phyloP scores from a whole-genome alignment of 352 stramenopile species.

The Globisporangium cederbergense region DNA sequence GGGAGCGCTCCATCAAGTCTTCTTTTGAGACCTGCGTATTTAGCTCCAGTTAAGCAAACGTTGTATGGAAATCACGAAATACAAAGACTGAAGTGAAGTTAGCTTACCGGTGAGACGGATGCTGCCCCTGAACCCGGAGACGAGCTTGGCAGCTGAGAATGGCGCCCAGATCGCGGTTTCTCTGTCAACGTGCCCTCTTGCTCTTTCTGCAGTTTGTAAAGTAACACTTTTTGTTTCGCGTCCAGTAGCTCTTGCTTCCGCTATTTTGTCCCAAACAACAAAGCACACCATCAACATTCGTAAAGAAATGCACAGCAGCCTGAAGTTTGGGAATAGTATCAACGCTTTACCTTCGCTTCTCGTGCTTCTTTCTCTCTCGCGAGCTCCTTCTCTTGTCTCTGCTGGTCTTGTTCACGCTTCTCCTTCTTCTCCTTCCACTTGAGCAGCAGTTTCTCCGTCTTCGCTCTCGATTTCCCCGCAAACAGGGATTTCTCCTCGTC shows the following conservation, averaged over 20 bases:
- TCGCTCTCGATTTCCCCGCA: slow-evolving; percentile 23
- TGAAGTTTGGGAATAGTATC: background rate
- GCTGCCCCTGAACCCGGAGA: background rate
- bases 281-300: background rate
- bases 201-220: slow-evolving; percentile 79
- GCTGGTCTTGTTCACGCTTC: slow-evolving; percentile 29
- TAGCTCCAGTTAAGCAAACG: background rate
- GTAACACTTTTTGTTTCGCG: slow-evolving; percentile 70
- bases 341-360: slow-evolving; percentile 41
- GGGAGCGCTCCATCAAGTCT: slow-evolving; percentile 45
- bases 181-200: slow-evolving; percentile 31
- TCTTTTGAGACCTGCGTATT: slow-evolving; percentile 34
- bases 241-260: slow-evolving; percentile 56
- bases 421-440: slow-evolving; percentile 51
- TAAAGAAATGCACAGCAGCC: background rate
- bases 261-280: slow-evolving; percentile 15
- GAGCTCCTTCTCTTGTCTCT: slow-evolving; percentile 29
- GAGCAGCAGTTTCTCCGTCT: slow-evolving; percentile 27
- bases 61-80: background rate
- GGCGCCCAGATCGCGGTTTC: slow-evolving; percentile 16
- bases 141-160: slow-evolving; percentile 17
- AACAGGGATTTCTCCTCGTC: slow-evolving; percentile 10
- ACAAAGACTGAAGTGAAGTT: background rate
- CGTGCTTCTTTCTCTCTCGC: slow-evolving; percentile 32
- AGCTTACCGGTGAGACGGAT: slow-evolving; percentile 28